phyloP scores from a whole-genome alignment of 768 basidiomycete species.

The Hydnomerulius pinastri region DNA sequence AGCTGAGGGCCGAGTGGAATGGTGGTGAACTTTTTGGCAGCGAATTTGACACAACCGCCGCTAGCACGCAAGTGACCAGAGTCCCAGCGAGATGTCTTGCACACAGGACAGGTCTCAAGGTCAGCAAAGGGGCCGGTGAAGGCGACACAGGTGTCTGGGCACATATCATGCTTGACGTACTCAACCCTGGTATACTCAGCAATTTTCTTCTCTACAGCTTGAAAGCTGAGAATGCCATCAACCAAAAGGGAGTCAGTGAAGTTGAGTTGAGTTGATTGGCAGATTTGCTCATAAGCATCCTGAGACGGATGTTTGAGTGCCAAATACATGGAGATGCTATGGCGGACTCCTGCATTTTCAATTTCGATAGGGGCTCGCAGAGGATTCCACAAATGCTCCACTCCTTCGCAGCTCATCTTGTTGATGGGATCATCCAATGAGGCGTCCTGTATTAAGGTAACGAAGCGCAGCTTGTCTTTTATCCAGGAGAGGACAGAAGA shows the following conservation, averaged over 20 bases:
- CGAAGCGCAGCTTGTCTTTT: background rate
- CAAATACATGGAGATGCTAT: conserved; percentile 5
- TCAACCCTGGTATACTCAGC: conserved; percentile 3
- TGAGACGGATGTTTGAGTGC: conserved; percentile 4
- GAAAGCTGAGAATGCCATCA: conserved; percentile 11
- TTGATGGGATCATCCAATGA: background rate
- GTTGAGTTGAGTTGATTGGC: background rate
- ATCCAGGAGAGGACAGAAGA: background rate
- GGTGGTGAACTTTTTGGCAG: conserved; percentile 1
- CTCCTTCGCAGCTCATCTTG: background rate
- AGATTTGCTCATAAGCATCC: conserved; percentile 4
- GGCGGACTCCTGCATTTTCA: background rate
- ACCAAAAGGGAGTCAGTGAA: conserved; percentile 6
- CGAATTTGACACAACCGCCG: background rate
- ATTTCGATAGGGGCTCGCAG: background rate
- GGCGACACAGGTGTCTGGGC: conserved; percentile 19
- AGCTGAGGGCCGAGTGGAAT: background rate
- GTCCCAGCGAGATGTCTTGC: conserved; percentile 26
- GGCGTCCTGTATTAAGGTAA: background rate
- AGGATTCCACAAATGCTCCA: background rate
- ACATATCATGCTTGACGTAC: conserved; percentile 9
- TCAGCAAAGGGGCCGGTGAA: conserved; percentile 23
- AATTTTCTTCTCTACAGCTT: conserved; percentile 4
- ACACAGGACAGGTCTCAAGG: conserved; percentile 17
- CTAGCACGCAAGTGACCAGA: too few relatives aligned